Evolutionary conservation across 179 eudicot species (phyloP), one percentile per base, ranked within the genome.

Genomic region (Corrigiola litoralis): DNA sequence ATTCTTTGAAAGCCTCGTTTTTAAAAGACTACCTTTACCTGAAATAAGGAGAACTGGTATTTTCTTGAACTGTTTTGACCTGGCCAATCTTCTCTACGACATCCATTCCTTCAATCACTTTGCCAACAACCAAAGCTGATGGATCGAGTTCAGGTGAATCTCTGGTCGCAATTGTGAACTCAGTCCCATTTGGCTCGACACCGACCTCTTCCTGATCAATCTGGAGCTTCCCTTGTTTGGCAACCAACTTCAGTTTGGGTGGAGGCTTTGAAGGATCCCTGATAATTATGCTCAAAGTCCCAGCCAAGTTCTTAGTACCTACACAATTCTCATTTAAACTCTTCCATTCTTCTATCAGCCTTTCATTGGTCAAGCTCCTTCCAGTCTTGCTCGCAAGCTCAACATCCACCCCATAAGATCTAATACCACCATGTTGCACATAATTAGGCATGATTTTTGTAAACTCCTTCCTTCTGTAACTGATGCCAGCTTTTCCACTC

Each of bases 51-150:
- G 98, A 92, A 41, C 59, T 69, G 16, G 96, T 76, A 64, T 92
- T 92, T 49, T 89, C 98, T 65, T 87, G 85, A 21, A 89, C 98
- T 16, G 98, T 92, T 79, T 89, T 84, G 48, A 89, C 92, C 66
- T 82, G 80, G 6, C 76, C 80, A 61, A 92, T 81, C 77, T 61
- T 87, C 70, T 81, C 75, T 20, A 85, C 89, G 59, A 92, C 96
- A 46, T 89, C 96, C 92, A 87, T 87, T 57, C 98, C 98, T 46
- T 87, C 80, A 73, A 92, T 48, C 13, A 92, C 95, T 50, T 74
- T 81, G 18, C 98, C 98, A 5, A 92, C 70, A 42, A 89, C 95
- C 84, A 92, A 68, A 1, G 76, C 81, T 10, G 95, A 77, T 1
- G 65, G 74, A 65, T 92, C 98, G 51, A 92, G 71, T 76, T 92